Conservation (phyloP, 1,284 basidiomycete species). For the Apiotrichum gracile region DNA sequence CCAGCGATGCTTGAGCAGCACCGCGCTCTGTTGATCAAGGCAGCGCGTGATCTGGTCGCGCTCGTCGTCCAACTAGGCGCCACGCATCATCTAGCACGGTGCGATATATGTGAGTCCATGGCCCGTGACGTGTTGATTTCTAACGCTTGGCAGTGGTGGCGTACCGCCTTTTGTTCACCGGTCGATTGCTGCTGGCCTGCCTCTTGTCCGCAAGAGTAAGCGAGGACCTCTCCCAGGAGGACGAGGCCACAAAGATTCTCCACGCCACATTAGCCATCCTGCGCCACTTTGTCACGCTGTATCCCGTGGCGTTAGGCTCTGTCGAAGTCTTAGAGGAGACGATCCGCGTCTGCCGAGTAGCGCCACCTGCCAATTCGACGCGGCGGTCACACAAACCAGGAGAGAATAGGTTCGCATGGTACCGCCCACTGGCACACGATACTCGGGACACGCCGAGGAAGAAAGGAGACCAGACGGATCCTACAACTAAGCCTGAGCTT, state of each 20-base stretch:
- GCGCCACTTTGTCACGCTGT: slow-evolving; percentile 10
- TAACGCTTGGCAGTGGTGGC: slow-evolving; percentile 6
- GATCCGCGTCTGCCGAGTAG: slow-evolving; percentile 9
- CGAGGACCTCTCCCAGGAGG: slow-evolving; percentile 3
- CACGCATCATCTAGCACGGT: slow-evolving; percentile 1
- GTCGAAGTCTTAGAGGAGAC: slow-evolving; percentile 19
- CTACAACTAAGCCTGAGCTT: background rate
- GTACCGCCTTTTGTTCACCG: slow-evolving; percentile 13
- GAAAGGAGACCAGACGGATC: background rate
- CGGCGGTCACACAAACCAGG: background rate
- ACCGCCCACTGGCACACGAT: slow-evolving; percentile 4
- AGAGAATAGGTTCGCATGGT: slow-evolving; percentile 4
- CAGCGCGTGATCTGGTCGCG: slow-evolving; percentile 6
- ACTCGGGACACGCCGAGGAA: background rate
- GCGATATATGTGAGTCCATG: slow-evolving; percentile 9
- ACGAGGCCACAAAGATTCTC: slow-evolving; percentile 10
- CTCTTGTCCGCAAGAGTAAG: slow-evolving; percentile 11
- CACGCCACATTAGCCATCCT: slow-evolving; percentile 12
- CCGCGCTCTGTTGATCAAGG: background rate
- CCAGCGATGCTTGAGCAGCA: background rate
- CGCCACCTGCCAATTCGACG: background rate
- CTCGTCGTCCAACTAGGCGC: slow-evolving; percentile 10
- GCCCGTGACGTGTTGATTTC: background rate
- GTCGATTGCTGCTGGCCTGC: slow-evolving; percentile 12
- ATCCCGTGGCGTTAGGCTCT: slow-evolving; percentile 16